These are phyloP conservation scores for Eleusine indica DNA, from an alignment of 176 grass and related monocot genomes.

Conservation along the genomic window DNA sequence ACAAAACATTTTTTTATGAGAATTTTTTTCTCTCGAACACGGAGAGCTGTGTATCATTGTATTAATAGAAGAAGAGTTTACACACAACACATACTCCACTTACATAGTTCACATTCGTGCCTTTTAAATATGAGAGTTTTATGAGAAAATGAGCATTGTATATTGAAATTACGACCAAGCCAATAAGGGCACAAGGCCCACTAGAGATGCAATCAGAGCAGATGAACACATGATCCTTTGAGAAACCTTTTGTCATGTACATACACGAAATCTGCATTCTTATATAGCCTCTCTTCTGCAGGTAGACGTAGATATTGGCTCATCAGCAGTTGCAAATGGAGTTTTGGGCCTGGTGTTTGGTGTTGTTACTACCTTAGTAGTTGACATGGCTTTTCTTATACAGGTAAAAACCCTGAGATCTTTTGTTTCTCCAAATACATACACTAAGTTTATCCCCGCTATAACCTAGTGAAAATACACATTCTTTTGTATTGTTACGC, in stretches of 20 bases:
- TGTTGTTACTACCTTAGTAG: slow-evolving; percentile 77
- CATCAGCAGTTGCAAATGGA: slow-evolving; percentile 91
- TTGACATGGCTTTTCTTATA: slow-evolving; percentile 98
- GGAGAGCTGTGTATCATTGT: no score
- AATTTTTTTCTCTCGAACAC: not conserved
- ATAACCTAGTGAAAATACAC: not conserved
- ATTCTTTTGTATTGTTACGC: slow-evolving; percentile 8
- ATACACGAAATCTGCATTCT: not conserved
- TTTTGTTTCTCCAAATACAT: not conserved
- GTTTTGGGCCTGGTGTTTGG: slow-evolving; percentile 96
- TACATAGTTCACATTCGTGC: no score
- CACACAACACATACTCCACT: no score
- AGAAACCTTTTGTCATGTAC: not conserved
- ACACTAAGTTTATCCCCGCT: not conserved
- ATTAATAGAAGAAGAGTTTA: no score
- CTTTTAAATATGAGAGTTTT: not conserved
- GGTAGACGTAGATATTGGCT: slow-evolving; percentile 98
- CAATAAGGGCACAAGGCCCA: not conserved
- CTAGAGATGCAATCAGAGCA: not conserved
- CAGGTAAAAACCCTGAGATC: slow-evolving; percentile 58
- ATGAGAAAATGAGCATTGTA: not conserved
- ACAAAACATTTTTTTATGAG: not conserved
- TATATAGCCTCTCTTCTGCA: slow-evolving; percentile 36
- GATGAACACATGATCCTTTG: not conserved
- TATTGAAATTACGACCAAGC: not conserved